These are phyloP conservation scores for Teratosphaeria destructans DNA, from an alignment of 2,329 filamentous ascomycete genomes.

Conservation along the genomic window DNA sequence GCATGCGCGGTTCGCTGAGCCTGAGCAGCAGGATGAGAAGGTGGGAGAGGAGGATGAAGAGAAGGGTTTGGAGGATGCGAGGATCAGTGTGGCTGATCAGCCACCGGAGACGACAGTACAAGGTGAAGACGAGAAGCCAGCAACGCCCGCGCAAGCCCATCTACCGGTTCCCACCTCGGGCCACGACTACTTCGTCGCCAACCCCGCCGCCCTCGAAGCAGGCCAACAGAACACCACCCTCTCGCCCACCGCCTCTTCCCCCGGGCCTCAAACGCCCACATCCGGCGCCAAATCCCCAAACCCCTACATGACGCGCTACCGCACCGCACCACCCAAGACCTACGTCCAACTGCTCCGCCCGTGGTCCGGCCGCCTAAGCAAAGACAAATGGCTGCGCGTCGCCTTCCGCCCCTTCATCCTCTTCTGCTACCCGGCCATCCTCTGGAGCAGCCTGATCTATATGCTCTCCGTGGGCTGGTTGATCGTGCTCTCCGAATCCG, in stretches of 20 bases:
- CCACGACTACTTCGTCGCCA: not conserved
- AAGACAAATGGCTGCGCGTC: constrained; percentile 71
- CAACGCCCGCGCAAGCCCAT: not conserved
- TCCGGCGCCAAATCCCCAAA: constrained; percentile 9
- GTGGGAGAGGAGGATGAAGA: constrained; percentile 5
- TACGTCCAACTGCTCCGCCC: constrained; percentile 65
- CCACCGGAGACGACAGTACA: not conserved
- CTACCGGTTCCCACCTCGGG: not conserved
- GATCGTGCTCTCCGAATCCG: constrained; percentile 83
- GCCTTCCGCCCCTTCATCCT: constrained; percentile 73
- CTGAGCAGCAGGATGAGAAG: constrained; percentile 10
- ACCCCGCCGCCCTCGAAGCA: constrained; percentile 2
- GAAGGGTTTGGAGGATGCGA: not conserved
- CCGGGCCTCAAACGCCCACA: not conserved
- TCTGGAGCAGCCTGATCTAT: constrained; percentile 82
- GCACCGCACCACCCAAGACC: constrained; percentile 55
- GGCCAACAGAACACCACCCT: not conserved
- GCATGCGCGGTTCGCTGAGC: constrained; percentile 15
- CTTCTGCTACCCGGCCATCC: constrained; percentile 74
- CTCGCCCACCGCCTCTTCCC: constrained; percentile 1
- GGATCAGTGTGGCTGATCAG: not conserved
- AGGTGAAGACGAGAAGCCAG: not conserved
- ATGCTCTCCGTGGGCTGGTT: constrained; percentile 86
- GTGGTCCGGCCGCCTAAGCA: constrained; percentile 66
- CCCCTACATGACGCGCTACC: constrained; percentile 60